These are phyloP conservation scores for Yarrowia alimentaria DNA, from an alignment of 805 yeast genomes.

Conservation along the genomic window DNA sequence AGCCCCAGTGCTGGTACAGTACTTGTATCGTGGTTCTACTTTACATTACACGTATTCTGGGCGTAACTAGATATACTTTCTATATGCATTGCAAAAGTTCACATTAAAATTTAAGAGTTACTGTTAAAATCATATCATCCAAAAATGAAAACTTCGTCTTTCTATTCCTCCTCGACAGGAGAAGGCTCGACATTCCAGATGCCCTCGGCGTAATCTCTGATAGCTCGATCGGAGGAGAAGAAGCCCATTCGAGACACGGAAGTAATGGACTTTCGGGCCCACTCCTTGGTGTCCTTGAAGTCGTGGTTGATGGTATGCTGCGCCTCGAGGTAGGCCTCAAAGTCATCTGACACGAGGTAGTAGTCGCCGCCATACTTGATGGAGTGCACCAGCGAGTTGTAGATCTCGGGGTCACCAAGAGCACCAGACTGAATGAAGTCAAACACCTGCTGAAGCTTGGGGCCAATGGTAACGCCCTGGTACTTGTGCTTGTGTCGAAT, in stretches of 20 bases:
- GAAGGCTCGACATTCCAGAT: slow-evolving; percentile 89
- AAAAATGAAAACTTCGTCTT: background rate
- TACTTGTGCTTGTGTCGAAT: slow-evolving; percentile 71
- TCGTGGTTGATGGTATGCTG: slow-evolving; percentile 74
- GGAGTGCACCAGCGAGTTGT: slow-evolving; percentile 63
- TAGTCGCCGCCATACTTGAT: slow-evolving; percentile 75
- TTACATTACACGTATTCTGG: too few relatives aligned
- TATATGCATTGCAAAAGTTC: too few relatives aligned
- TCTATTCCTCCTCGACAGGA: slow-evolving; percentile 29
- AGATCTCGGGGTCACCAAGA: slow-evolving; percentile 67
- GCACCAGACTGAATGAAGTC: slow-evolving; percentile 61
- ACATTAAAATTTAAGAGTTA: background rate
- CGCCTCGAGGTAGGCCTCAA: slow-evolving; percentile 80
- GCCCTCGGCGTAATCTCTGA: slow-evolving; percentile 85
- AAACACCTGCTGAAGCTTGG: slow-evolving; percentile 61
- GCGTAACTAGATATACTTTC: too few relatives aligned
- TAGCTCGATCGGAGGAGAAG: slow-evolving; percentile 86
- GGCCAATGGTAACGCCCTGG: slow-evolving; percentile 59
- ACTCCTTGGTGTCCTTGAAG: slow-evolving; percentile 60
- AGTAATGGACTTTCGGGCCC: slow-evolving; percentile 74
- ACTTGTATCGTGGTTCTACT: too few relatives aligned
- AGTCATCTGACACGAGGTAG: slow-evolving; percentile 85
- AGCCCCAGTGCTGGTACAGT: too few relatives aligned
- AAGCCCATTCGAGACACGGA: slow-evolving; percentile 93
- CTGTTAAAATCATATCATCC: background rate